Base-by-base conservation (phyloP, 116 monocot genomes). In the Dioscorea cayenensis region DNA sequence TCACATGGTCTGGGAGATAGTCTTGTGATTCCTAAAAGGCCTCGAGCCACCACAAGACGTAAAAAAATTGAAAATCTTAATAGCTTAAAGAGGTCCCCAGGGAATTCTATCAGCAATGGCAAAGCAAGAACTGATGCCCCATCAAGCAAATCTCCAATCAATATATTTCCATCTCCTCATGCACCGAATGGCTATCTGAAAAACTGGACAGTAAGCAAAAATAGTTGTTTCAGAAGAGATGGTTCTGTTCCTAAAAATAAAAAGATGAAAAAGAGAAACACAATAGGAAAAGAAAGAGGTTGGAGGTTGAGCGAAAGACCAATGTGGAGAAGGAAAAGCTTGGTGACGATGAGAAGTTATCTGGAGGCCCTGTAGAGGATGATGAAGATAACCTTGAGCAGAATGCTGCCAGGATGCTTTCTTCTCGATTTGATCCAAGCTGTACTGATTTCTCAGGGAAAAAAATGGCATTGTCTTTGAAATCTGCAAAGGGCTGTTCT, bases 391-490 rank as follows among this genome's bases (percentile, higher is more conserved):
- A 80, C 64, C 86, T 90, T 37, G 94, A 94, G 75, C 71, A 90
- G 66, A 86, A 90, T 84, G 94, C 94, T 76, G 94, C 94, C 51
- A 81, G 84, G 73, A 94, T 94, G 94, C 84, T 94, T 64, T 94
- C 86, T 14, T 90, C 90, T 82, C 81, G 90, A 22, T 94, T 90
- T 74, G 82, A 85, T 80, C 76, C 90, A 27, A 88, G 72, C 13
- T 90, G 77, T 73, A 78, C 83, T 32, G 79, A 76, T 1, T 78
- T 79, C 65, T 82, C 80, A 27, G 81, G 73, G 25, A 77, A 32
- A n/a, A 72, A 10, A 8, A 66, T 25, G 36, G 10, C 52, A 49
- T 43, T 69, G 68, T 67, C 74, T 37, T 65, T 32, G 73, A 84
- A 76, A 69, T 50, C 71, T 51, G 43, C n/a, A 36, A 77, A 76